Evolutionary conservation across 495 filamentous ascomycete genomes (phyloP).

Genomic region (Oleoguttula mirabilis): DNA sequence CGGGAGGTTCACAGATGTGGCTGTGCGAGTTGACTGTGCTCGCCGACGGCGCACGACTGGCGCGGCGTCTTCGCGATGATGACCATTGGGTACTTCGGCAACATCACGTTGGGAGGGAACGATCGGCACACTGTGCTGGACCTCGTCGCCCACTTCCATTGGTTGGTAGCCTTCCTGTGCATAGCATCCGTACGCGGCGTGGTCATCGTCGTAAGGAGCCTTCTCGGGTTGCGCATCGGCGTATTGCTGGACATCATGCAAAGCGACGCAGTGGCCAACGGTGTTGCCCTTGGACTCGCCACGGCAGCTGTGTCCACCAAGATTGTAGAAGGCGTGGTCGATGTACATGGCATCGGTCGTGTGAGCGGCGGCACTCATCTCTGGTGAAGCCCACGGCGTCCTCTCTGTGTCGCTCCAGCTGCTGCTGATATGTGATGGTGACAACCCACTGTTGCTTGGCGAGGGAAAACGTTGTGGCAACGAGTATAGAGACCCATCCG

Average conservation of each 20-base stretch:
- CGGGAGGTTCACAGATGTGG: neutral
- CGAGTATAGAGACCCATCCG: neutral
- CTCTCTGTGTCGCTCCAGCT: conserved; percentile 1
- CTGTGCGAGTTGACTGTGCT: neutral
- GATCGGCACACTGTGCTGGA: no score
- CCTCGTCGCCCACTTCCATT: neutral
- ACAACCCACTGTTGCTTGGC: conserved; percentile 10
- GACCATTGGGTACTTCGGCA: neutral
- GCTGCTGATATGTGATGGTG: conserved; percentile 10
- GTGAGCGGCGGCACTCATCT: neutral
- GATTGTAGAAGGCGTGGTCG: neutral
- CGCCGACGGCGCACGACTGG: conserved; percentile 4
- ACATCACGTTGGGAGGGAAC: neutral
- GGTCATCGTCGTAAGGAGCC: conserved; percentile 5
- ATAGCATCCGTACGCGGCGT: neutral
- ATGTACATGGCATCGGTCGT: neutral
- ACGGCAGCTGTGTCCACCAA: neutral
- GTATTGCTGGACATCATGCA: conserved; percentile 12
- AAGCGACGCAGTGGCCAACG: conserved; percentile 1
- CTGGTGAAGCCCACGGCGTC: conserved; percentile 4
- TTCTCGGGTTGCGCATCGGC: conserved; percentile 7
- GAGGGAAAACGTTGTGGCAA: conserved; percentile 1
- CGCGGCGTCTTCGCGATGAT: neutral
- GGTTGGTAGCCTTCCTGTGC: conserved; percentile 15
- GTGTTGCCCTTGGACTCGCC: neutral